These are phyloP conservation scores for Tetracentron sinense DNA, from an alignment of 164 flowering plant genomes.

Conservation along the genomic window DNA sequence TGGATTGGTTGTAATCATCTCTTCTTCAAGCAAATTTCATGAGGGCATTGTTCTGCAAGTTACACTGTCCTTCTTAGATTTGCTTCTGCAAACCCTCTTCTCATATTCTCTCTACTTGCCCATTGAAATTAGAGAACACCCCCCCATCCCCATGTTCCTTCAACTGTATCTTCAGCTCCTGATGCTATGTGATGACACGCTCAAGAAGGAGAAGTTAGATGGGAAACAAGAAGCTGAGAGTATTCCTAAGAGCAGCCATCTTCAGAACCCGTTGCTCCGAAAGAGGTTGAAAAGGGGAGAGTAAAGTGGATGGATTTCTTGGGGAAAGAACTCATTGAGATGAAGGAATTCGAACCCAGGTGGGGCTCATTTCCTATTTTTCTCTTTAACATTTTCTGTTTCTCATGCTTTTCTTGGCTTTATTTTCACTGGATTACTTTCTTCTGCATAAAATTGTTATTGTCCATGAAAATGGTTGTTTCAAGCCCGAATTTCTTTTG, in stretches of 20 bases:
- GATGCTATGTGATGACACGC: constrained; percentile 26
- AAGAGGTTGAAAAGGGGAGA: constrained; percentile 36
- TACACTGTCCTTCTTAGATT: constrained; percentile 63
- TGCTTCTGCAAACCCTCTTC: constrained; percentile 75
- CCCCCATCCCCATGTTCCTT: constrained; percentile 42
- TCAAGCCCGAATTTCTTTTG: constrained; percentile 4
- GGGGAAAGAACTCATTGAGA: constrained; percentile 67
- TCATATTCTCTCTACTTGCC: constrained; percentile 43
- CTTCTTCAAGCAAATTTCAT: constrained; percentile 30
- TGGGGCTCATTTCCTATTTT: constrained; percentile 18
- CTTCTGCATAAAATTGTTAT: too few relatives aligned
- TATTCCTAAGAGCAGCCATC: constrained; percentile 41
- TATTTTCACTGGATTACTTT: not conserved
- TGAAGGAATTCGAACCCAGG: constrained; percentile 78
- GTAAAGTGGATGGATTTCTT: constrained; percentile 73
- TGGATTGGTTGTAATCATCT: constrained; percentile 8
- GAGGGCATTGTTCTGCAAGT: constrained; percentile 73
- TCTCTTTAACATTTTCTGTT: not conserved
- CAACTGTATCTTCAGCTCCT: constrained; percentile 30
- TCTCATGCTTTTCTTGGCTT: constrained; percentile 4
- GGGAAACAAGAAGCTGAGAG: constrained; percentile 34
- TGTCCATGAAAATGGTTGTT: too few relatives aligned
- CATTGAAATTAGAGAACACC: constrained; percentile 55
- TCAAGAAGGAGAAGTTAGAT: constrained; percentile 26
- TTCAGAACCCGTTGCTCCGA: constrained; percentile 12